Base-by-base conservation (phyloP, 345 rosid species). In the Citrus sp. region DNA sequence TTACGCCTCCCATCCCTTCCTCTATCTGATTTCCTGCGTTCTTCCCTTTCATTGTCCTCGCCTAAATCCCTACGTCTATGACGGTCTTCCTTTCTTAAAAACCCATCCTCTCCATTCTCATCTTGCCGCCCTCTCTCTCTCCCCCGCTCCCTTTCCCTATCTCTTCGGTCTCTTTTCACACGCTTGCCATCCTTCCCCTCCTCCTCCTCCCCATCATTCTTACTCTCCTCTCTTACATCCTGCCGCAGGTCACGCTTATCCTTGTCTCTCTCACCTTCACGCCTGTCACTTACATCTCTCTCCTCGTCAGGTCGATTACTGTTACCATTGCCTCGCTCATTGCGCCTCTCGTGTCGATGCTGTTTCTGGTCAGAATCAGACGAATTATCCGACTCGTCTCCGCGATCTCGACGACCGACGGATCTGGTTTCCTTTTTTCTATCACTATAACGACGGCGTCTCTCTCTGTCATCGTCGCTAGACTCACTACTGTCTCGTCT, bases 31-130 rank as follows among this genome's bases (percentile, higher is more conserved):
- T 56, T 82, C 54, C 76, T 67, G 1, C 21, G 59, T 1, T 22
- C 28, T 42, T 49, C 78, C 75, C 80, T 79, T 5, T 85, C 80
- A 72, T 85, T 81, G 28, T 83, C 78, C 14, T 81, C 82, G 18
- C 67, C 79, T n/a, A 54, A 69, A n/a, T 82, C 83, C 71, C 75
- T 72, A 6, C 75, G 74, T 37, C 80, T 74, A 62, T 32, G 73
- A 69, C 84, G n/a, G 13, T 86, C 92, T 51, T 69, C 81, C 61
- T 64, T 55, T 70, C 80, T 76, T 59, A 75, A 84, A 49, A 51
- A 64, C 24, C 73, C 63, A 55, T 75, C 82, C 73, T 81, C 79
- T 7, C 27, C 84, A 67, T 54, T 76, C 70, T 60, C 87, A 13
- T 76, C 74, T 76, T 73, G 75, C 51, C 83, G 73, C 78, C 80